Percentiles rank a stretch among this genome's conserved stretches.
phyloP scores from a whole-genome alignment of 768 basidiomycete species.

The Auricularia heimuer region DNA sequence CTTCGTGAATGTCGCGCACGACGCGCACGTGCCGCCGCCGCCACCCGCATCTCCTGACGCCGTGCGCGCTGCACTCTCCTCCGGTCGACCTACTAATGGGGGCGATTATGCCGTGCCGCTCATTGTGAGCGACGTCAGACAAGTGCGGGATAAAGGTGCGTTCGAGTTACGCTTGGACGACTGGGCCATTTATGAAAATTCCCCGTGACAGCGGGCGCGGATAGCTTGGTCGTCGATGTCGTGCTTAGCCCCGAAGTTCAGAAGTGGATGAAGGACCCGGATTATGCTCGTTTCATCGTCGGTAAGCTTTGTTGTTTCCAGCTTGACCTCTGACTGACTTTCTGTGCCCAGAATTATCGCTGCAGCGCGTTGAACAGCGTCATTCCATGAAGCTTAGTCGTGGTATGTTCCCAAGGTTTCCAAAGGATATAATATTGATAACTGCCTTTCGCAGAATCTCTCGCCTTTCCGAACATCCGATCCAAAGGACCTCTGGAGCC shows the following conservation, averaged over 20 bases:
- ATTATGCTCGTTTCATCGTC: constrained; percentile 60
- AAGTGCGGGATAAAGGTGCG: constrained; percentile 63
- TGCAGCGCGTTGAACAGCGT: constrained; percentile 10
- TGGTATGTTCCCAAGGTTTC: constrained; percentile 1
- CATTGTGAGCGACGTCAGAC: constrained; percentile 52
- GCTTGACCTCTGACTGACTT: constrained; percentile 6
- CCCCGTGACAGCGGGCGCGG: constrained; percentile 47
- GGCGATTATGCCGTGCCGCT: constrained; percentile 59
- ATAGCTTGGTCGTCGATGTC: constrained; percentile 64
- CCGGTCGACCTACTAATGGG: constrained; percentile 20
- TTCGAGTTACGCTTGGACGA: constrained; percentile 3
- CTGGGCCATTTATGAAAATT: background rate
- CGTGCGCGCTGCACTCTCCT: constrained; percentile 49
- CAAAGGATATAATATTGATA: constrained; percentile 10
- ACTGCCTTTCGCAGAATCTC: constrained; percentile 34
- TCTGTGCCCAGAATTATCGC: constrained; percentile 9
- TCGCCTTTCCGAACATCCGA: constrained; percentile 66
- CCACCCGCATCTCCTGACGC: constrained; percentile 26
- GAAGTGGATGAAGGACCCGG: constrained; percentile 48
- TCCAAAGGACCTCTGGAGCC: constrained; percentile 61
- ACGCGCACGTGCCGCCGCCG: constrained; percentile 55
- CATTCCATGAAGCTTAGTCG: constrained; percentile 11
- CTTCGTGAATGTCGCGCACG: constrained; percentile 70
- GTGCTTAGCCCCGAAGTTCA: constrained; percentile 53
- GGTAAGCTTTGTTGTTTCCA: constrained; percentile 32